Conservation (phyloP, 2,329 filamentous ascomycete genomes). For the Nothopassalora personata region DNA sequence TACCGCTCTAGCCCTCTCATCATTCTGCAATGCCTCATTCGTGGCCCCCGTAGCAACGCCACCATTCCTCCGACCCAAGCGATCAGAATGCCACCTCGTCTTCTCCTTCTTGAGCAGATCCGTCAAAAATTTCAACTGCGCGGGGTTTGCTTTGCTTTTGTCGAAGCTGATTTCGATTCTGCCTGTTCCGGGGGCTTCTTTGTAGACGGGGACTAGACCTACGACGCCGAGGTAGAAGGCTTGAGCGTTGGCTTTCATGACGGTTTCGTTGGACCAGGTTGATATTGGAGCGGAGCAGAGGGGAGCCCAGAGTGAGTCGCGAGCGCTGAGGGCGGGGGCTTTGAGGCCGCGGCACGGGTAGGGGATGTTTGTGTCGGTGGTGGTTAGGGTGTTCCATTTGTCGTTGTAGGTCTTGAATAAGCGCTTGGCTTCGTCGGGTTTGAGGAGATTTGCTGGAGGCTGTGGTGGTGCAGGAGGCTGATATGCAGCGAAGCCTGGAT, state of each 20-base stretch:
- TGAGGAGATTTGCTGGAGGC: conserved; percentile 21
- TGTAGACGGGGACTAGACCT: conserved; percentile 23
- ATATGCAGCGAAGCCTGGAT: conserved; percentile 7
- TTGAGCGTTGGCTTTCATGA: conserved; percentile 32
- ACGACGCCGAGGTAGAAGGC: conserved; percentile 30
- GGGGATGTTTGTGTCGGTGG: conserved; percentile 25
- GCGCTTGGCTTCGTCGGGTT: conserved; percentile 24
- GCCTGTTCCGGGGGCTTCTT: conserved; percentile 18
- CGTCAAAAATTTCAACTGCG: conserved; percentile 23
- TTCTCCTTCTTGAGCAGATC: conserved; percentile 32
- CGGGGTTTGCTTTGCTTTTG: conserved; percentile 13
- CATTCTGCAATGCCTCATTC: conserved; percentile 28
- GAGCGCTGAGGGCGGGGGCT: conserved; percentile 20
- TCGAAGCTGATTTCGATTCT: conserved; percentile 26
- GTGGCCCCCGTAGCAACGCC: conserved; percentile 8
- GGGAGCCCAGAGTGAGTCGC: conserved; percentile 26
- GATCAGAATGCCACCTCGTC: conserved; percentile 31
- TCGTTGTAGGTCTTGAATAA: conserved; percentile 28
- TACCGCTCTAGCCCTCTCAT: conserved; percentile 28
- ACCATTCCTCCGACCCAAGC: conserved; percentile 27
- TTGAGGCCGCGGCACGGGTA: conserved; percentile 29
- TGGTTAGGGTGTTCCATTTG: conserved; percentile 24
- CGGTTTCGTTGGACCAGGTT: conserved; percentile 29
- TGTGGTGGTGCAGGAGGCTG: conserved; percentile 16
- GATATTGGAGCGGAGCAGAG: conserved; percentile 15